Conservation (phyloP, 2,329 filamentous ascomycete genomes). For the Emmonsia crescens region DNA sequence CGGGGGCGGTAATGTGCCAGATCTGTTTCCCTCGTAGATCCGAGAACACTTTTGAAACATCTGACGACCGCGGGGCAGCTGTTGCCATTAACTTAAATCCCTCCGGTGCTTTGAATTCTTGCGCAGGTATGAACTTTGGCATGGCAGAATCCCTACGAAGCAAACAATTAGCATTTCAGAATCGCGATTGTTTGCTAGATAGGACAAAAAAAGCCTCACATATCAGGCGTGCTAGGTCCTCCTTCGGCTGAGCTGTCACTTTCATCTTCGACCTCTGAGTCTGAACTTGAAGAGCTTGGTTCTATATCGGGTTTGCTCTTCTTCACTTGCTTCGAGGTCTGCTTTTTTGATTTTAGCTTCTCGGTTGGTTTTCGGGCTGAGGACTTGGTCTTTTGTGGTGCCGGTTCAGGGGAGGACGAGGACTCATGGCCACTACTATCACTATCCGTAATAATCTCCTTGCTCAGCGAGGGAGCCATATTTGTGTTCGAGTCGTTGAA, state of each 20-base stretch:
- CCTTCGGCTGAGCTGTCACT: slow-evolving; percentile 7
- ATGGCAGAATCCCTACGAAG: slow-evolving; percentile 7
- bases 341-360: slow-evolving; percentile 9
- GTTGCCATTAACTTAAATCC: slow-evolving; percentile 32
- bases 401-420: slow-evolving; percentile 3
- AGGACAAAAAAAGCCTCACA: neutral
- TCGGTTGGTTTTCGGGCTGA: neutral
- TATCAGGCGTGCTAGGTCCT: neutral
- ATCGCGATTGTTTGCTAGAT: neutral
- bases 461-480: slow-evolving; percentile 20
- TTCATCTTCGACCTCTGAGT: slow-evolving; percentile 8
- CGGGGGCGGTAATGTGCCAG: slow-evolving; percentile 39
- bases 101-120: slow-evolving; percentile 32
- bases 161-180: slow-evolving; percentile 9
- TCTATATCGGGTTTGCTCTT: neutral
- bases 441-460: slow-evolving; percentile 16
- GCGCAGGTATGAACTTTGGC: slow-evolving; percentile 16
- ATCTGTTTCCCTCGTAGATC: slow-evolving; percentile 36
- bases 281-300: slow-evolving; percentile 14
- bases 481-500: slow-evolving; percentile 1
- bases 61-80: slow-evolving; percentile 21
- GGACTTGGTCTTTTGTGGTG: slow-evolving; percentile 5
- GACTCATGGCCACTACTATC: slow-evolving; percentile 9
- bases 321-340: slow-evolving; percentile 4
- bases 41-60: slow-evolving; percentile 25